These are phyloP conservation scores for Filosporella fistucella DNA, from an alignment of 495 filamentous ascomycete genomes.

Conservation along the genomic window DNA sequence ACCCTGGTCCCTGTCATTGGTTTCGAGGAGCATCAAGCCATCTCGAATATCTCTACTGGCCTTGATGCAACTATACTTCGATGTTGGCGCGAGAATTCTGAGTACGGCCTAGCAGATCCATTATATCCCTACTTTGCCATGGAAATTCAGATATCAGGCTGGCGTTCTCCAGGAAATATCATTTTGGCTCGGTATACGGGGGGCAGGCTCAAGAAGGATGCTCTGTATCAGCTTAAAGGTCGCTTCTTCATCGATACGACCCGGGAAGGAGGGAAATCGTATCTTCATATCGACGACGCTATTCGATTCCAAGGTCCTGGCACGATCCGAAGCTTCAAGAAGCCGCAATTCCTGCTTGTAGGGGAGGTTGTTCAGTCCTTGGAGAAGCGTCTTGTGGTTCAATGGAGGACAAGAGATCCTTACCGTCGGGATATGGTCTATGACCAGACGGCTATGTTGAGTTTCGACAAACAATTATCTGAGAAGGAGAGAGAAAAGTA, in stretches of 20 bases:
- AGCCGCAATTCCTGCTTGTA: conserved; percentile 9
- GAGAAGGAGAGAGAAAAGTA: not conserved
- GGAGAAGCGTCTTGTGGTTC: conserved; percentile 2
- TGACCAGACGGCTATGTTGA: conserved; percentile 7
- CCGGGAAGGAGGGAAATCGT: conserved; percentile 3
- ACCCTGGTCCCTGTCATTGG: conserved; percentile 1
- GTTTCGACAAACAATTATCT: not conserved
- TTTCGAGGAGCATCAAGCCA: conserved; percentile 6
- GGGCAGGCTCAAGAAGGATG: conserved; percentile 10
- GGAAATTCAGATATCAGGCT: conserved; percentile 10
- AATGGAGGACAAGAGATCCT: conserved; percentile 12
- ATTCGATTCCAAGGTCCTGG: conserved; percentile 17
- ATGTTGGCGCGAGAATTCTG: conserved; percentile 11
- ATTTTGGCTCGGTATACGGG: conserved; percentile 10
- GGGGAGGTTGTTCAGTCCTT: conserved; percentile 3
- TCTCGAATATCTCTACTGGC: conserved; percentile 9
- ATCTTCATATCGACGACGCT: conserved; percentile 16
- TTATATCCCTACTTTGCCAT: conserved; percentile 15
- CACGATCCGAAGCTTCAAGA: conserved; percentile 6
- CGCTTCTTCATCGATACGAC: conserved; percentile 10
- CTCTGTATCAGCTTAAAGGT: conserved; percentile 15
- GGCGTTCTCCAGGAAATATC: conserved; percentile 3
- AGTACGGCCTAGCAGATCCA: conserved; percentile 7
- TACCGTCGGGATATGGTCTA: conserved; percentile 12
- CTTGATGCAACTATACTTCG: conserved; percentile 15